A percentile compares a stretch with the other conserved stretches of the same genome.
phyloP scores from a whole-genome alignment of 2,329 filamentous ascomycete genomes.

The Colletotrichum sp. region DNA sequence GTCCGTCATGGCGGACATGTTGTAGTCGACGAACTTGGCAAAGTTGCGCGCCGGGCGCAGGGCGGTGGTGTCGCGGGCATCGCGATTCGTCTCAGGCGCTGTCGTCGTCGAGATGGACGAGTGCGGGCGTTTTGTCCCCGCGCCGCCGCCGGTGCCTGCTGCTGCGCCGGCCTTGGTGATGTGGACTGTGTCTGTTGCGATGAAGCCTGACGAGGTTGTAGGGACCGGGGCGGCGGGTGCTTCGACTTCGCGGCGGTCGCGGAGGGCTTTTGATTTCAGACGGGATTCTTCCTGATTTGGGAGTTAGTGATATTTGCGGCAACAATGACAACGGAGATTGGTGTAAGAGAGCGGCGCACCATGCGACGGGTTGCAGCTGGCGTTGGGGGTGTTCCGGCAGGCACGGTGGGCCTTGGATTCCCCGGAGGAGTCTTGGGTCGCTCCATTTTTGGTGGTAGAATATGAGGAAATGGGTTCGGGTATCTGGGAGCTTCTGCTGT shows the following conservation, averaged over 20 bases:
- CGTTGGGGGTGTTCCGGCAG: conserved; percentile 51
- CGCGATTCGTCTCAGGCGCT: conserved; percentile 66
- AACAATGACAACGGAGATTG: neutral
- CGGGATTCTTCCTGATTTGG: conserved; percentile 78
- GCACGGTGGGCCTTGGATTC: conserved; percentile 30
- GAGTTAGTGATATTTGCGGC: conserved; percentile 15
- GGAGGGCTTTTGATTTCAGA: conserved; percentile 85
- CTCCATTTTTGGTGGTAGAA: conserved; percentile 42
- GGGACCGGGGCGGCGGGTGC: conserved; percentile 46
- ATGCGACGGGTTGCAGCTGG: conserved; percentile 61
- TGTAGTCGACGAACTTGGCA: conserved; percentile 94
- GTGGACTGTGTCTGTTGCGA: conserved; percentile 70
- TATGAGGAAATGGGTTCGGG: neutral
- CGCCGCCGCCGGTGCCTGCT: conserved; percentile 44
- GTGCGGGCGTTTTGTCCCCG: conserved; percentile 68
- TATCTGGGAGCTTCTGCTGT: neutral
- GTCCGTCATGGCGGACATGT: conserved; percentile 97
- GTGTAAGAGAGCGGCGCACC: conserved; percentile 41
- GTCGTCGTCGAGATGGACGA: conserved; percentile 59
- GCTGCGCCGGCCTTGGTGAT: conserved; percentile 44
- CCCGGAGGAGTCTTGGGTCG: conserved; percentile 51
- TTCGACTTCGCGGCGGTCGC: conserved; percentile 74
- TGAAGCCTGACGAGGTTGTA: conserved; percentile 70
- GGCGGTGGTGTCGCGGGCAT: conserved; percentile 62
- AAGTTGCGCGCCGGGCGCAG: conserved; percentile 87